Conservation (phyloP, 2,329 filamentous ascomycete genomes). For the Pseudogymnoascus sp. region DNA sequence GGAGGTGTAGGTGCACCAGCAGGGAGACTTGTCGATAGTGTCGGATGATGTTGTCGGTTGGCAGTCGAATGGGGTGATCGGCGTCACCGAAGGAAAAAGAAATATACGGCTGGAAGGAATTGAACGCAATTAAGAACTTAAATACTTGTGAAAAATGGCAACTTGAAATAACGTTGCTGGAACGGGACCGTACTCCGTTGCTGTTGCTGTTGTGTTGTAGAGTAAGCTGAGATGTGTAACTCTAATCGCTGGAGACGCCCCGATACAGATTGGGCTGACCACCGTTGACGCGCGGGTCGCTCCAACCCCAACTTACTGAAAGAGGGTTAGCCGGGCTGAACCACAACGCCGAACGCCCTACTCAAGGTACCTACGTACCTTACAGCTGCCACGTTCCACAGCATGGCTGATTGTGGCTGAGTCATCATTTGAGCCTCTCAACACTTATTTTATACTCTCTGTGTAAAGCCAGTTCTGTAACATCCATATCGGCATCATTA, state of each 20-base stretch:
- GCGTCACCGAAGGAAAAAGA: neutral
- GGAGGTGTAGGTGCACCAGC: neutral
- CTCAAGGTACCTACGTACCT: conserved; percentile 4
- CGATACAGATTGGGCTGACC: conserved; percentile 7
- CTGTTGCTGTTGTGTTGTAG: neutral
- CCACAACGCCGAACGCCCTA: neutral
- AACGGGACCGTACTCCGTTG: neutral
- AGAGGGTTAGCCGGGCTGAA: neutral
- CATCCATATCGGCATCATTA: neutral
- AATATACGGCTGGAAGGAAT: conserved; percentile 1
- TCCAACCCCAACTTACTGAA: neutral
- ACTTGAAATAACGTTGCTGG: conserved; percentile 5
- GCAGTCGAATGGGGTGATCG: neutral
- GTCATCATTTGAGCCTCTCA: neutral
- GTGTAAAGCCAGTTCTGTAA: neutral
- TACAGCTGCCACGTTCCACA: conserved; percentile 7
- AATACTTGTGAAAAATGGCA: conserved; percentile 7
- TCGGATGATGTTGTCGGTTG: conserved; percentile 2
- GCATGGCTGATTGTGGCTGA: neutral
- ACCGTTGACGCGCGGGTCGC: conserved; percentile 5
- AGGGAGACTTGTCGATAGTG: neutral
- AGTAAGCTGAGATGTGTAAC: conserved; percentile 9
- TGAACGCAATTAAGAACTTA: conserved; percentile 7
- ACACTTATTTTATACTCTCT: neutral
- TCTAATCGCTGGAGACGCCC: neutral